These are phyloP conservation scores for Nemania serpens DNA, from an alignment of 2,329 filamentous ascomycete species.

Conservation along the genomic window DNA sequence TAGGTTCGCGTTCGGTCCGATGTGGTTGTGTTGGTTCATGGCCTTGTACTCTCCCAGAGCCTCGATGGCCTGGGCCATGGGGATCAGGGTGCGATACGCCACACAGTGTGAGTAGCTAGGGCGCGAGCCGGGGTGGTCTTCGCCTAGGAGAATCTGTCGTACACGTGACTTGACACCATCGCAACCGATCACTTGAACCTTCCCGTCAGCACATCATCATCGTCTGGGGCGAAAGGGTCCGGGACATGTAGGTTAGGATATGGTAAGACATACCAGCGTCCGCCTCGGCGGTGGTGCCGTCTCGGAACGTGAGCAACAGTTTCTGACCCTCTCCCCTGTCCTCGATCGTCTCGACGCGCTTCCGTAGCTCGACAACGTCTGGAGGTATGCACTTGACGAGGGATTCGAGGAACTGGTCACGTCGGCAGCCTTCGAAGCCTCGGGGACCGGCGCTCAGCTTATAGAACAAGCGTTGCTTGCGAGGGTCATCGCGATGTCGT, in stretches of 20 bases:
- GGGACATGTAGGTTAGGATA: not conserved
- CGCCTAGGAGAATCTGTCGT: constrained; percentile 49
- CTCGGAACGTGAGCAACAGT: constrained; percentile 48
- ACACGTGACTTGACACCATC: constrained; percentile 56
- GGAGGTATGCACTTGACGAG: constrained; percentile 52
- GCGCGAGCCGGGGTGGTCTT: constrained; percentile 46
- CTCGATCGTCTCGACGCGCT: constrained; percentile 42
- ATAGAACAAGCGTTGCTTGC: constrained; percentile 21
- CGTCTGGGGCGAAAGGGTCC: not conserved
- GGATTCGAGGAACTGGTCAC: constrained; percentile 54
- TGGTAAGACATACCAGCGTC: constrained; percentile 25
- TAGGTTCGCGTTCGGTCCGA: constrained; percentile 33
- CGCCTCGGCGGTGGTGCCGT: constrained; percentile 48
- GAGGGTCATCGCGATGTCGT: constrained; percentile 24
- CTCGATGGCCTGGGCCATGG: constrained; percentile 51
- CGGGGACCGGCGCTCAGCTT: constrained; percentile 13
- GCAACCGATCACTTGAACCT: constrained; percentile 43
- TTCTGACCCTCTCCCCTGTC: constrained; percentile 32
- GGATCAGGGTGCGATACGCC: constrained; percentile 55
- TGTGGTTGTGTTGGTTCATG: constrained; percentile 31
- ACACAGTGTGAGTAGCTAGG: constrained; percentile 48
- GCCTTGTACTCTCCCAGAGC: constrained; percentile 48
- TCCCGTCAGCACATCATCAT: constrained; percentile 43
- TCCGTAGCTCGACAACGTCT: constrained; percentile 47
- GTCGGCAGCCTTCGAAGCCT: constrained; percentile 41